A percentile compares a stretch with the other conserved stretches of the same genome.
phyloP scores from a whole-genome alignment of 2,329 filamentous ascomycete species.

The Sporothrix globosa region DNA sequence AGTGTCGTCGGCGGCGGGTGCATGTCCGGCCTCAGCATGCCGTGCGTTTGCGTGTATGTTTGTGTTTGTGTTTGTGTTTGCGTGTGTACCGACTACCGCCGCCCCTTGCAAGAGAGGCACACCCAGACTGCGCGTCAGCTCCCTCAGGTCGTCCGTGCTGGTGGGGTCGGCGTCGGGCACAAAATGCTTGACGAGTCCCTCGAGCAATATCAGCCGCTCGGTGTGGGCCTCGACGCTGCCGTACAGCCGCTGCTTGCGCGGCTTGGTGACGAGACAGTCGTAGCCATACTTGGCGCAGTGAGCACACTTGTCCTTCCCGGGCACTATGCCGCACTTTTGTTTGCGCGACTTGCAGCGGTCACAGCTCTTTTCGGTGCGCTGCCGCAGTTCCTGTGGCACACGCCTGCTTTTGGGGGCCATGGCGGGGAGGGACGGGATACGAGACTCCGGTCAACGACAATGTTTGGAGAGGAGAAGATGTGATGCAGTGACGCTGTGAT shows the following conservation, averaged over 20 bases:
- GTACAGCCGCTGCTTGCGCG: slow-evolving; percentile 49
- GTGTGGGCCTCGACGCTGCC: slow-evolving; percentile 48
- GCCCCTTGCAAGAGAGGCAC: slow-evolving; percentile 41
- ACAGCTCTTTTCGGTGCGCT: slow-evolving; percentile 50
- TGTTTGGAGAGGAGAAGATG: too few species aligned
- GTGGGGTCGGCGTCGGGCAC: slow-evolving; percentile 49
- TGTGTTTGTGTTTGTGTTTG: too few species aligned
- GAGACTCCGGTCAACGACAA: too few species aligned
- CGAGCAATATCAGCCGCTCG: slow-evolving; percentile 46
- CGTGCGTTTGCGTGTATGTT: too few species aligned
- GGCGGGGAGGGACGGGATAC: neutral
- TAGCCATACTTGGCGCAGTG: slow-evolving; percentile 48
- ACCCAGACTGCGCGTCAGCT: slow-evolving; percentile 46
- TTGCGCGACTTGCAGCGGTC: slow-evolving; percentile 52
- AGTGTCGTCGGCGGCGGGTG: neutral
- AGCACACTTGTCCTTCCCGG: slow-evolving; percentile 45
- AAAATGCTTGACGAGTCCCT: slow-evolving; percentile 49
- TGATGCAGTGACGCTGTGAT: too few species aligned
- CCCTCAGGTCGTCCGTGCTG: slow-evolving; percentile 48
- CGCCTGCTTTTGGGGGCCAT: slow-evolving; percentile 37
- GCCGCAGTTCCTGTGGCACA: slow-evolving; percentile 49
- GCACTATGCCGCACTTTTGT: slow-evolving; percentile 49
- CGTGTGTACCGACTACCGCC: too few species aligned
- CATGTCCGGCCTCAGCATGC: too few species aligned
- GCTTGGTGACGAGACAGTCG: slow-evolving; percentile 48